Conservation (phyloP, 345 rosid species). For the Balakata baccata region DNA sequence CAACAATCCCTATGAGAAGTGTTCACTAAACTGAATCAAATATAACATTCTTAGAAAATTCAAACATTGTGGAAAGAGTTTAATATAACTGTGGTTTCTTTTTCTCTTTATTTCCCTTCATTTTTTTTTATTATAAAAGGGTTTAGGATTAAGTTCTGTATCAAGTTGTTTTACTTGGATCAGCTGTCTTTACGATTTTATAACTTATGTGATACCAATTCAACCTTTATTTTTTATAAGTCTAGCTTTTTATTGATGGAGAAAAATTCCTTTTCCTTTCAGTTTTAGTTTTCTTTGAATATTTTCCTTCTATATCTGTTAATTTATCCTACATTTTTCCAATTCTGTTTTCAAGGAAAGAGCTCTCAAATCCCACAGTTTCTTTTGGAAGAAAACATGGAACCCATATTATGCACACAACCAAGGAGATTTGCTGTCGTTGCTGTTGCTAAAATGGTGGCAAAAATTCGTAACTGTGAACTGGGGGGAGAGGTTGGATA, state of each 20-base stretch:
- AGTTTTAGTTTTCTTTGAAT: neutral
- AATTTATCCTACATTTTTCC: constrained; percentile 3
- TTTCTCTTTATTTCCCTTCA: neutral
- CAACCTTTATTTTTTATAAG: neutral
- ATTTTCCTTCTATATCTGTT: constrained; percentile 2
- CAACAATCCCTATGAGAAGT: too few relatives aligned
- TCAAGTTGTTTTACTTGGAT: neutral
- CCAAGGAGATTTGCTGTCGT: constrained; percentile 97
- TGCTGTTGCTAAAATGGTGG: constrained; percentile 93
- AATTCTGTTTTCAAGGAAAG: constrained; percentile 52
- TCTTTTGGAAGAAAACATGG: constrained; percentile 63
- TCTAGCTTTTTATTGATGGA: neutral
- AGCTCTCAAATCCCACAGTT: constrained; percentile 97
- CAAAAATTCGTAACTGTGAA: constrained; percentile 71
- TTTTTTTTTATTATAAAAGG: neutral
- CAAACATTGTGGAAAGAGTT: neutral
- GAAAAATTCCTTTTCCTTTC: neutral
- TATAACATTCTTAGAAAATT: too few relatives aligned
- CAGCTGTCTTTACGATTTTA: neutral
- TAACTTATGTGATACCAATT: neutral
- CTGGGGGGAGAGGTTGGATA: constrained; percentile 88
- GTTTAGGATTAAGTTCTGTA: neutral
- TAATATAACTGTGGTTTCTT: neutral
- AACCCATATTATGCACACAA: constrained; percentile 80
- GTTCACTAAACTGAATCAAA: neutral